These are phyloP conservation scores for Penstemon newberryi DNA, from an alignment of 257 asterid species.

Conservation along the genomic window DNA sequence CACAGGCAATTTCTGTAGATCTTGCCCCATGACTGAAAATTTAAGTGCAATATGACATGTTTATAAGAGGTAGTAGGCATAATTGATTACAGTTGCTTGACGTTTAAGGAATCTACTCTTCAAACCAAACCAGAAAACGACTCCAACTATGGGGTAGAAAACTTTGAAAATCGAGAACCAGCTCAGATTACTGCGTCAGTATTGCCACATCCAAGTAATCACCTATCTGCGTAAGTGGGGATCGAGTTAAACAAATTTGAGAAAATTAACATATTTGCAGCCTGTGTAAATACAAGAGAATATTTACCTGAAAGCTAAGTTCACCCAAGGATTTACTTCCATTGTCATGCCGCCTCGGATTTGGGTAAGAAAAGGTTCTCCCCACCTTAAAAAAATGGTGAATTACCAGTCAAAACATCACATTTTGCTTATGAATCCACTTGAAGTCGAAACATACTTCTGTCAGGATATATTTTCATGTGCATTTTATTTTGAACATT, in stretches of 20 bases:
- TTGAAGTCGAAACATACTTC: neutral
- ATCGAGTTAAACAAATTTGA: slow-evolving; percentile 21
- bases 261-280: neutral
- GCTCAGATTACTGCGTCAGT: slow-evolving; percentile 43
- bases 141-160: neutral
- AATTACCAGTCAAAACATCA: slow-evolving; percentile 24
- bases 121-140: neutral
- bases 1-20: slow-evolving; percentile 15
- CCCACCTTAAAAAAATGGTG: slow-evolving; percentile 59
- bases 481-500: neutral
- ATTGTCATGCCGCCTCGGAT: slow-evolving; percentile 72
- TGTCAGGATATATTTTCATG: neutral
- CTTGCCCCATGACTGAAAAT: neutral
- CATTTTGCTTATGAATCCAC: slow-evolving; percentile 6
- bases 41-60: neutral
- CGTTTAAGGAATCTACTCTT: neutral
- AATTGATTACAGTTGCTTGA: neutral
- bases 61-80: neutral
- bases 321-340: slow-evolving; percentile 80
- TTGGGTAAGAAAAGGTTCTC: slow-evolving; percentile 69
- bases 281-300: neutral
- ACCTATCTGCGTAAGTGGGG: slow-evolving; percentile 62
- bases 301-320: slow-evolving; percentile 77
- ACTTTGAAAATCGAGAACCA: neutral
- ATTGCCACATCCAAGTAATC: slow-evolving; percentile 93